phyloP scores from a whole-genome alignment of 441 rosid genomes.

The Adansonia gregorii region DNA sequence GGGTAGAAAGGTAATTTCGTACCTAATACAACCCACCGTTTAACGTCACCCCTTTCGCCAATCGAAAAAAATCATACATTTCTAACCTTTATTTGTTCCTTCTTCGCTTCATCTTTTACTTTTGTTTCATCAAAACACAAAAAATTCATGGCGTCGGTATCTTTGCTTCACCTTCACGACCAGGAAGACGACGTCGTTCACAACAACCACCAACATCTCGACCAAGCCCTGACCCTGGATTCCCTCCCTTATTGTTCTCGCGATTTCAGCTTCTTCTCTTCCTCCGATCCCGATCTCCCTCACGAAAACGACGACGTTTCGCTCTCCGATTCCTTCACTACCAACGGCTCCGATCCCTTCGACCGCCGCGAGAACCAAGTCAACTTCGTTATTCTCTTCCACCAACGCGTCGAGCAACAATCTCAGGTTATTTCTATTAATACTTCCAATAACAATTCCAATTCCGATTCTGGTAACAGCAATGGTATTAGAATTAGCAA shows the following conservation, averaged over 20 bases:
- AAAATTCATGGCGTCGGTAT: conserved; percentile 13
- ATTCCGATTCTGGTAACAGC: not conserved
- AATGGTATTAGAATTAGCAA: conserved; percentile 4
- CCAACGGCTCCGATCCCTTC: conserved; percentile 21
- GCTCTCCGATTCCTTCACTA: conserved; percentile 21
- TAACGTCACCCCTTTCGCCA: not conserved
- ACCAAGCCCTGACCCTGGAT: conserved; percentile 15
- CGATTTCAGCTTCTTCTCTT: conserved; percentile 30
- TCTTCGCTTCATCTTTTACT: not conserved
- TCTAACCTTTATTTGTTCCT: not conserved
- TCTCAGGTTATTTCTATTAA: conserved; percentile 47
- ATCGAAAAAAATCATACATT: not conserved
- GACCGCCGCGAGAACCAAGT: conserved; percentile 59
- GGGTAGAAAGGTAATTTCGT: not conserved
- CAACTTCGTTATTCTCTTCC: conserved; percentile 66
- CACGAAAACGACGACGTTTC: conserved; percentile 34
- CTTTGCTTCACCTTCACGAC: conserved; percentile 12
- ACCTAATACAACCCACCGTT: not conserved
- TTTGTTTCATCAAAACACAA: not conserved
- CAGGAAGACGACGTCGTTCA: not conserved
- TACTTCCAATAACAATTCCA: not conserved
- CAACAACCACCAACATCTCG: not conserved
- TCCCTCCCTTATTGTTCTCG: conserved; percentile 25
- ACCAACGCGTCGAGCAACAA: conserved; percentile 68
- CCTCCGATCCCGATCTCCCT: conserved; percentile 24